These are phyloP conservation scores for Carex scoparia DNA, from an alignment of 176 grass and related monocot genomes.

Conservation along the genomic window DNA sequence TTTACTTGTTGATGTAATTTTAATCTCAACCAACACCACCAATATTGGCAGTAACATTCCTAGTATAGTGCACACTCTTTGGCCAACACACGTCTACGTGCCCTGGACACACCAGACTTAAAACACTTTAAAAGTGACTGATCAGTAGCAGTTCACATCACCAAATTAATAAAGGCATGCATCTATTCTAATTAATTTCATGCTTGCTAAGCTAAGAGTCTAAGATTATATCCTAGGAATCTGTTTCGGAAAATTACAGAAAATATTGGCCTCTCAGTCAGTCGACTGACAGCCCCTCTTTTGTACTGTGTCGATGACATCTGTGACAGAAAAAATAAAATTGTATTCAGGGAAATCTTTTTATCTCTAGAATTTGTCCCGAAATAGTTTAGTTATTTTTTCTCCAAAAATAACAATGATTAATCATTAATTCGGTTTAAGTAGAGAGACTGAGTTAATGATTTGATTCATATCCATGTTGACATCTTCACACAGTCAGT, in stretches of 20 bases:
- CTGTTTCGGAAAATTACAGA: not conserved
- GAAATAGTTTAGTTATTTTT: no score
- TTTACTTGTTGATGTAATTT: not conserved
- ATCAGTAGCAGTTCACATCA: not conserved
- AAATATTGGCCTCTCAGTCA: not conserved
- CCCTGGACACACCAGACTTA: not conserved
- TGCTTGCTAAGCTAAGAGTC: no score
- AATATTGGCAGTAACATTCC: not conserved
- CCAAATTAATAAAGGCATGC: not conserved
- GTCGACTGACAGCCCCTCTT: not conserved
- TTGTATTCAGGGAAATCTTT: no score
- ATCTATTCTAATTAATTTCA: not conserved
- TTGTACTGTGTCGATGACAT: not conserved
- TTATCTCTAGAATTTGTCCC: no score
- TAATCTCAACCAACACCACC: not conserved
- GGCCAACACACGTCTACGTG: not conserved
- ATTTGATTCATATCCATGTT: no score
- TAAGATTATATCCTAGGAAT: not conserved
- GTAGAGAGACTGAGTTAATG: no score
- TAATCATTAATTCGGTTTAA: no score
- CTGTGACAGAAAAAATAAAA: not conserved
- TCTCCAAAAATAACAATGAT: no score
- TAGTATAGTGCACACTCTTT: not conserved
- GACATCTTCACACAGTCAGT: no score
- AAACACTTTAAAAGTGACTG: not conserved